These are phyloP conservation scores for Luffa acutangula DNA, from an alignment of 306 rosid genomes.

Conservation along the genomic window DNA sequence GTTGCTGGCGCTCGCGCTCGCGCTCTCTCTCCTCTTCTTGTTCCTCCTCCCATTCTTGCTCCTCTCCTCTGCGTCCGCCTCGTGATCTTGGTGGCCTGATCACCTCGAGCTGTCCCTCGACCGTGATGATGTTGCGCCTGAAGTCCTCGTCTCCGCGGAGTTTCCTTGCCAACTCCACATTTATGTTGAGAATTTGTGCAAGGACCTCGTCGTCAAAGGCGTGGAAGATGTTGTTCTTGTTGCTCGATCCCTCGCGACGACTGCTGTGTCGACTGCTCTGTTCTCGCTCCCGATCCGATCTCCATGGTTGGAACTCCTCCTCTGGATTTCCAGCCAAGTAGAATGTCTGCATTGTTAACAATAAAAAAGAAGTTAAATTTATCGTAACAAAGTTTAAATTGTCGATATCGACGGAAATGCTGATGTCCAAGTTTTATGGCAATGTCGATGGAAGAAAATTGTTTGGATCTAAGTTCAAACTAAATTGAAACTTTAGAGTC, in stretches of 20 bases:
- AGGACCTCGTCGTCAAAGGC: slow-evolving; percentile 26
- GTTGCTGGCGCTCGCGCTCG: background rate
- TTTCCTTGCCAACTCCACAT: slow-evolving; percentile 16
- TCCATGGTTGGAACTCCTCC: slow-evolving; percentile 20
- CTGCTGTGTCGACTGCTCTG: background rate
- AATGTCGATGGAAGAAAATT: too few species aligned
- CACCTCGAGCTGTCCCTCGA: slow-evolving; percentile 18
- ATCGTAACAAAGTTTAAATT: too few species aligned
- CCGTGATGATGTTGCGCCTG: slow-evolving; percentile 31
- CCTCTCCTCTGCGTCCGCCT: background rate
- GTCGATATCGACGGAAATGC: too few species aligned
- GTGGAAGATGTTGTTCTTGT: slow-evolving; percentile 33
- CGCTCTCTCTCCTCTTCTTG: background rate
- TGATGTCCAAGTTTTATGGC: too few species aligned
- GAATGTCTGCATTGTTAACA: slow-evolving; percentile 25
- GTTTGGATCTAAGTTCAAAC: too few species aligned
- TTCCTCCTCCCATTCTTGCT: slow-evolving; percentile 6
- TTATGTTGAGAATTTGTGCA: slow-evolving; percentile 24
- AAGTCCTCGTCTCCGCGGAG: slow-evolving; percentile 22
- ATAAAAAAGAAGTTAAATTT: background rate
- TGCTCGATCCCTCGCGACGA: slow-evolving; percentile 13
- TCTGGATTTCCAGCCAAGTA: slow-evolving; percentile 52
- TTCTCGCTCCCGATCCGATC: background rate
- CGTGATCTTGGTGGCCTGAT: slow-evolving; percentile 24
- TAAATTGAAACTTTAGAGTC: too few species aligned